A percentile compares a stretch with the other conserved stretches of the same genome.
phyloP scores from a whole-genome alignment of 768 basidiomycete genomes.

The Wakefieldia striispora region DNA sequence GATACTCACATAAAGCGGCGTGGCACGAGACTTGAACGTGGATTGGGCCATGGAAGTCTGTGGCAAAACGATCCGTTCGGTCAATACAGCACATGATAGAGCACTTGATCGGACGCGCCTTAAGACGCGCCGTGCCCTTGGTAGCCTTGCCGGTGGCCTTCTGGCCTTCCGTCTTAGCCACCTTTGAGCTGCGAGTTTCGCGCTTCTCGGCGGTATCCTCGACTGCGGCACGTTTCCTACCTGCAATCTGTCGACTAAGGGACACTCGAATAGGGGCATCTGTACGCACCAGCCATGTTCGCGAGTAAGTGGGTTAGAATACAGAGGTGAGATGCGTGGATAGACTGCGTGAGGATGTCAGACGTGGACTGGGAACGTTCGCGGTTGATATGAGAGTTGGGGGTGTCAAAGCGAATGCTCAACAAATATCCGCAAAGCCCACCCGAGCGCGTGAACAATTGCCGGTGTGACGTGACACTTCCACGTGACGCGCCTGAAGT shows the following conservation, averaged over 20 bases:
- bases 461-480: slow-evolving; percentile 35
- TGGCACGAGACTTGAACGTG: slow-evolving; percentile 61
- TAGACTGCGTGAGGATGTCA: background rate
- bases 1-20: slow-evolving; percentile 65
- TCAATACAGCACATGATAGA: background rate
- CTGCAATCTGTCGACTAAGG: slow-evolving; percentile 16
- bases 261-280: slow-evolving; percentile 11
- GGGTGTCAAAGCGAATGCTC: slow-evolving; percentile 23
- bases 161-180: slow-evolving; percentile 43
- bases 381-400: slow-evolving; percentile 8
- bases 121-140: slow-evolving; percentile 42
- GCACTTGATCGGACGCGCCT: slow-evolving; percentile 35
- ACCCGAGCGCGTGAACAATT: slow-evolving; percentile 5
- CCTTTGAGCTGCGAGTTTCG: slow-evolving; percentile 49
- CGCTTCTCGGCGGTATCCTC: slow-evolving; percentile 32
- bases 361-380: too few species aligned
- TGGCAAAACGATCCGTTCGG: background rate
- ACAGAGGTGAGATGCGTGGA: background rate
- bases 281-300: slow-evolving; percentile 31
- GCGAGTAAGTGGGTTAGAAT: background rate
- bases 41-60: slow-evolving; percentile 48
- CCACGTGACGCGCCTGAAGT: slow-evolving; percentile 15
- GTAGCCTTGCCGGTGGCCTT: slow-evolving; percentile 32
- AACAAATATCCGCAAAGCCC: slow-evolving; percentile 27
- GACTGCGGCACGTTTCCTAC: slow-evolving; percentile 47